Base-by-base conservation (phyloP, 352 stramenopile species). In the Globisporangium paddicum region DNA sequence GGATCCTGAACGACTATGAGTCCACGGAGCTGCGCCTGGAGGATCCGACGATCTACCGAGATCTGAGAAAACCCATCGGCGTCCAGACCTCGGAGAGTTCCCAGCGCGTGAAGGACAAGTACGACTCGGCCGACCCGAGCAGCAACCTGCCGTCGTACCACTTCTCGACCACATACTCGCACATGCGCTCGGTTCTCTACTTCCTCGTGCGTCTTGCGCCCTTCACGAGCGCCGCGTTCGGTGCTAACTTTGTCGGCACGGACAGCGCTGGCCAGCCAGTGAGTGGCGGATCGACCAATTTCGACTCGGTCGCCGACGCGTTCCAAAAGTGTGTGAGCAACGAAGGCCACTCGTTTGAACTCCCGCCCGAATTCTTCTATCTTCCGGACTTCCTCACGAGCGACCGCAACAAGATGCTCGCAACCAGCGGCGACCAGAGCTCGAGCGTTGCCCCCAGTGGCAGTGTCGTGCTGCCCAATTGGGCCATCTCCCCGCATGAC, bases 11-110 rank as follows among this genome's bases (percentile, higher is more conserved):
- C 16, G 96, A 99, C 64, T 99, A 99, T 69, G 80, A 79, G 16
- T 98, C 89, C 9, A 68, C 86, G 18, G 83, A 96, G 63, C 82
- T 99, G 30, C 89, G 98, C 62, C 73, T 99, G 11, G 82, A 90
- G 37, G 88, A 99, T 64, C 83, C 82, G 56, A 64, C 66, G 30
- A 96, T 97, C 53, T 99, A 97, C 69, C 90, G 97, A 18, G 97
- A 99, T 68, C 70, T 99, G 19, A 90, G 79, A 13, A 98, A 98
- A 64, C 97, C 97, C 3, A 98, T 99, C 55, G 98, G 97, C 26
- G 96, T 96, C 8, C 80, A 93, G 71, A 82, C 79, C 1, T n/a
- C 52, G 8, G 72, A 73, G 13, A 67, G 69, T 7, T 67, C 73
- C 42, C 61, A 86, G 57, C 69, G 65, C 56, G 79, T 79, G 11